Conservation (phyloP, 805 yeast genomes). For the Diddensiella santjacobensis region DNA sequence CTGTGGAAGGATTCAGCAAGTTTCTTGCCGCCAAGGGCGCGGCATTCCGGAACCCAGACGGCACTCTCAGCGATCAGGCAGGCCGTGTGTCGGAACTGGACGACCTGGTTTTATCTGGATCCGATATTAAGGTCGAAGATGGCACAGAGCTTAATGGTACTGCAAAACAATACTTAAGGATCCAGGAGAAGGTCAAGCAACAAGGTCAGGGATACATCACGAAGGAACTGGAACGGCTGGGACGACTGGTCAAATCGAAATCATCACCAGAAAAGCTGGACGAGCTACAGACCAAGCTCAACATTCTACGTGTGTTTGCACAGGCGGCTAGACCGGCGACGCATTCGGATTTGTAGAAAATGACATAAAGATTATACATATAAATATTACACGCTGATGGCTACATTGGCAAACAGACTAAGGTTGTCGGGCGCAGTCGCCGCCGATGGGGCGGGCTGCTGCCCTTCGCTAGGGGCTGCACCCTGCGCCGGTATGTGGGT, state of each 20-base stretch:
- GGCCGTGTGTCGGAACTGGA: conserved; percentile 40
- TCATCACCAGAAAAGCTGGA: conserved; percentile 46
- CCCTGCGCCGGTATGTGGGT: no score
- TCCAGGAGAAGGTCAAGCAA: conserved; percentile 31
- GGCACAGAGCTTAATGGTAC: conserved; percentile 21
- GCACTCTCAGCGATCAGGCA: conserved; percentile 38
- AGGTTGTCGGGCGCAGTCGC: background rate
- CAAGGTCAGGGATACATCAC: conserved; percentile 33
- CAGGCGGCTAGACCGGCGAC: background rate
- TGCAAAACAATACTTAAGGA: conserved; percentile 28
- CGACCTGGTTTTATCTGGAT: conserved; percentile 30
- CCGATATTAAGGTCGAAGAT: conserved; percentile 30
- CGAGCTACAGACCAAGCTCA: conserved; percentile 47
- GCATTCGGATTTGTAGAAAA: background rate
- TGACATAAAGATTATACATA: background rate
- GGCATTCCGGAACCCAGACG: conserved; percentile 40
- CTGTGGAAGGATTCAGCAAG: conserved; percentile 46
- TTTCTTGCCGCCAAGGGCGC: conserved; percentile 43
- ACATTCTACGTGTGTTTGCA: conserved; percentile 41
- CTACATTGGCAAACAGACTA: conserved; percentile 1
- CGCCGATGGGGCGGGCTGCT: no score
- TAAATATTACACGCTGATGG: background rate
- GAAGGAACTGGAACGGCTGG: conserved; percentile 47
- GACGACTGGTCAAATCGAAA: conserved; percentile 37
- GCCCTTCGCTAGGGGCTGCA: no score